Evolutionary conservation across 2,329 filamentous ascomycete genomes (phyloP), one percentile per base, ranked within the genome.

Genomic region (Penicillium decumbens): DNA sequence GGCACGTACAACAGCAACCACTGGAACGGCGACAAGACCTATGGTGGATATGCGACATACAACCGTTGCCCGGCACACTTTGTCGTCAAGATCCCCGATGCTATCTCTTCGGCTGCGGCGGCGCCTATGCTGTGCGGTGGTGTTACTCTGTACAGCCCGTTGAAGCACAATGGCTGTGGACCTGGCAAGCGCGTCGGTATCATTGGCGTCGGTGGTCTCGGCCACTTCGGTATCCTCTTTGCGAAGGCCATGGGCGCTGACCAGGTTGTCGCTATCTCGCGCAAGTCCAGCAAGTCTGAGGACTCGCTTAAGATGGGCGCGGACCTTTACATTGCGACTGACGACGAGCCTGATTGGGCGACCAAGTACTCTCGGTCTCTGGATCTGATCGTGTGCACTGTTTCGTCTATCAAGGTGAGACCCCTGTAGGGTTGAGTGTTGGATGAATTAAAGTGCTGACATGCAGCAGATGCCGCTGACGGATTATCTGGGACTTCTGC

Each of bases 91-190:
- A 82, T 84, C 50, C 81, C 81, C 0, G 75, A 78, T 30, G 65
- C 51, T 0, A 62, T 84, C 25, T 53, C 70, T 3, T 76, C 73
- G 38, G 75, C 73, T 18, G 72, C 76, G 27, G 80, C 80, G 0
- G 80, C 87, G 0, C 87, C 88, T 0, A 86, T 93, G 77, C 76
- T 93, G 41, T 93, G 88, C 60, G 88, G 84, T 9, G 88, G 89
- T 13, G 78, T 91, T 44, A 93, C 89, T 0, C 79, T 85, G 0
- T 93, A 81, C 65, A 80, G 79, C 2, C 88, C 88, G 0, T 72
- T 93, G 3, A 81, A 80, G 51, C 77, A 84, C 24, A 83, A 87
- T 33, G 80, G 80, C 6, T 79, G 82, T 39, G 87, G 88, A 0
- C 84, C 86, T 0, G 87, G 87, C 3, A 88, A 87, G 69, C 76